Evolutionary conservation across 139 green algal genomes (phyloP).

Genomic region (Nannochloris sp.): DNA sequence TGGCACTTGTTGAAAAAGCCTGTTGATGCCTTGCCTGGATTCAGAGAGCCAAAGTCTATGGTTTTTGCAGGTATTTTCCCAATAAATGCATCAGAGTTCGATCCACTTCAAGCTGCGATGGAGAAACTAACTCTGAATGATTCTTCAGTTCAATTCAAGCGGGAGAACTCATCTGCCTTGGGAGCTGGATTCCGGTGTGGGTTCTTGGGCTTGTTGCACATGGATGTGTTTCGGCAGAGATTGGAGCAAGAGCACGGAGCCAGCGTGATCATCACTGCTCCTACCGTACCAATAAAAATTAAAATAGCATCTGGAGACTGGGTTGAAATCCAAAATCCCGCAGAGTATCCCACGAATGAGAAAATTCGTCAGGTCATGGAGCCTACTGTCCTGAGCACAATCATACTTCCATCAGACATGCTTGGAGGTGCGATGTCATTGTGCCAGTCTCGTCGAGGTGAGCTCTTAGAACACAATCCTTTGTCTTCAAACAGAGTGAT

Average conservation of each 20-base stretch:
- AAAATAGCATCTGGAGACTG: constrained; percentile 26
- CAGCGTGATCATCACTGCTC: constrained; percentile 66
- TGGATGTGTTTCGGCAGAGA: constrained; percentile 87
- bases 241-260: constrained; percentile 74
- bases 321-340: constrained; percentile 50
- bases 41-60: constrained; percentile 70
- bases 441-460: constrained; percentile 47
- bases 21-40: constrained; percentile 44
- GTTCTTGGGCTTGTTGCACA: constrained; percentile 87
- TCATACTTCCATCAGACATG: constrained; percentile 63
- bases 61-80: constrained; percentile 83
- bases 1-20: constrained; percentile 35
- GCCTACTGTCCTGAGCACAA: constrained; percentile 81
- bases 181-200: constrained; percentile 81
- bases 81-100: constrained; percentile 48
- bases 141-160: constrained; percentile 58
- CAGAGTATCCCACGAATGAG: constrained; percentile 53
- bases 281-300: constrained; percentile 65
- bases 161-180: constrained; percentile 77
- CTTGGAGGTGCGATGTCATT: constrained; percentile 72
- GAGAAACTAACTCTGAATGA: constrained; percentile 85
- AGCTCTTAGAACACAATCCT: constrained; percentile 58
- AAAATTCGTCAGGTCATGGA: constrained; percentile 48
- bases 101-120: constrained; percentile 55
- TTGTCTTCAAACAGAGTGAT: constrained; percentile 31